Conservation (phyloP, 352 stramenopile genomes). For the Albugo candida region DNA sequence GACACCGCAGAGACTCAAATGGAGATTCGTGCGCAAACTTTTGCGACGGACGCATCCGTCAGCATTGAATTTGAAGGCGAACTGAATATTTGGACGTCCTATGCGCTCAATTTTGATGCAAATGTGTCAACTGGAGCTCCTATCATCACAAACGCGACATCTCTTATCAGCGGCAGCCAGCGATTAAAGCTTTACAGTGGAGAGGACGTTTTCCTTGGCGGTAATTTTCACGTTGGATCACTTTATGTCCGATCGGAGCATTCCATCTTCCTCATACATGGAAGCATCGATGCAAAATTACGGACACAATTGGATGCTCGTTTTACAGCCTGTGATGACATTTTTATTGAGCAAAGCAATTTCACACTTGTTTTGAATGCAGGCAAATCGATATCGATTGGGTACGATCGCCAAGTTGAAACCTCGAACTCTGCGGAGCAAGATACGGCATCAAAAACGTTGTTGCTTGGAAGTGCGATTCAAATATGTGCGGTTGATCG, state of each 20-base stretch:
- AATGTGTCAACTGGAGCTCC: too few relatives aligned
- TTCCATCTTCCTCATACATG: constrained; percentile 24
- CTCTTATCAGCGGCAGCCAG: too few relatives aligned
- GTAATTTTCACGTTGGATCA: constrained; percentile 21
- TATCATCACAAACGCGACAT: too few relatives aligned
- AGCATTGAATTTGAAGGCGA: too few relatives aligned
- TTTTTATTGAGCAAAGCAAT: constrained; percentile 13
- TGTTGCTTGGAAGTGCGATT: constrained; percentile 29
- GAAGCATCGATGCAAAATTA: constrained; percentile 18
- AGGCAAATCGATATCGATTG: constrained; percentile 29
- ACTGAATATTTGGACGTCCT: too few relatives aligned
- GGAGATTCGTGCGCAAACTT: too few relatives aligned
- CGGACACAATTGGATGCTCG: constrained; percentile 19
- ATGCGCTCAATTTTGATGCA: too few relatives aligned
- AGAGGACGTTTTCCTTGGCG: constrained; percentile 28
- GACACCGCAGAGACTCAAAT: too few relatives aligned
- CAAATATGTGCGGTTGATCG: constrained; percentile 32
- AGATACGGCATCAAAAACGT: constrained; percentile 6
- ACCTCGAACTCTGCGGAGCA: constrained; percentile 3
- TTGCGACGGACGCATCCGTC: too few relatives aligned
- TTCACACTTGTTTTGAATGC: constrained; percentile 43
- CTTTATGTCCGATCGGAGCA: constrained; percentile 27
- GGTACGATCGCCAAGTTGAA: constrained; percentile 2
- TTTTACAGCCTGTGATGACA: constrained; percentile 21
- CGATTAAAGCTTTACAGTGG: constrained; percentile 17